Conservation (phyloP, 1,284 basidiomycete genomes). For the Porogramme epimiltina region DNA sequence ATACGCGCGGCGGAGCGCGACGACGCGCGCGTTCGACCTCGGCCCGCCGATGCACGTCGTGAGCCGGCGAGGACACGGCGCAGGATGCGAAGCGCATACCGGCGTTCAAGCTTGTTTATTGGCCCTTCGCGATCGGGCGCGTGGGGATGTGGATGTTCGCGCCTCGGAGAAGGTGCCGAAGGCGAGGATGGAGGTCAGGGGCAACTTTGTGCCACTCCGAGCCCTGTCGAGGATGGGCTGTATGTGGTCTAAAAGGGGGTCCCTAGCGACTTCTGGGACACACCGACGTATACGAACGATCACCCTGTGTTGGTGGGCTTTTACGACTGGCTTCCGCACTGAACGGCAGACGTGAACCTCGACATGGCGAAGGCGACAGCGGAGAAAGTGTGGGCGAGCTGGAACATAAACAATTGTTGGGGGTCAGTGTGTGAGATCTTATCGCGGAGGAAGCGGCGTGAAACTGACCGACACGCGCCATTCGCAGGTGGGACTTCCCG, state of each 20-base stretch:
- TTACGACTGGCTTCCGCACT: slow-evolving; percentile 59
- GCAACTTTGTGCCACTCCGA: slow-evolving; percentile 49
- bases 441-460: background rate
- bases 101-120: slow-evolving; percentile 60
- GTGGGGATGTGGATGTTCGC: slow-evolving; percentile 50
- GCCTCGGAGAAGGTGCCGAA: slow-evolving; percentile 43
- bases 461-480: background rate
- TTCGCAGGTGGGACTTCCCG: slow-evolving; percentile 58
- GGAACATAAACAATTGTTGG: slow-evolving; percentile 60
- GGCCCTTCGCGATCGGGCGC: slow-evolving; percentile 50
- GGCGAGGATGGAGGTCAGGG: slow-evolving; percentile 46
- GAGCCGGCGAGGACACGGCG: slow-evolving; percentile 56
- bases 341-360: slow-evolving; percentile 48
- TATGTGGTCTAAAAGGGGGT: slow-evolving; percentile 63
- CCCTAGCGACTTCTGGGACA: slow-evolving; percentile 52
- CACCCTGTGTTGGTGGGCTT: slow-evolving; percentile 60
- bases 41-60: slow-evolving; percentile 62
- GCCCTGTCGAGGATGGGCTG: slow-evolving; percentile 49
- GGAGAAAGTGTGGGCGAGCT: slow-evolving; percentile 54
- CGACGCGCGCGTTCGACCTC: slow-evolving; percentile 51
- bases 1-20: slow-evolving; percentile 54
- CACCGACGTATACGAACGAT: slow-evolving; percentile 52
- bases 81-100: slow-evolving; percentile 57
- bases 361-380: slow-evolving; percentile 49
- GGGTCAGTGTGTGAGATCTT: too few relatives aligned